These are phyloP conservation scores for Megacollybia platyphylla DNA, from an alignment of 1,284 basidiomycete species.

Conservation along the genomic window DNA sequence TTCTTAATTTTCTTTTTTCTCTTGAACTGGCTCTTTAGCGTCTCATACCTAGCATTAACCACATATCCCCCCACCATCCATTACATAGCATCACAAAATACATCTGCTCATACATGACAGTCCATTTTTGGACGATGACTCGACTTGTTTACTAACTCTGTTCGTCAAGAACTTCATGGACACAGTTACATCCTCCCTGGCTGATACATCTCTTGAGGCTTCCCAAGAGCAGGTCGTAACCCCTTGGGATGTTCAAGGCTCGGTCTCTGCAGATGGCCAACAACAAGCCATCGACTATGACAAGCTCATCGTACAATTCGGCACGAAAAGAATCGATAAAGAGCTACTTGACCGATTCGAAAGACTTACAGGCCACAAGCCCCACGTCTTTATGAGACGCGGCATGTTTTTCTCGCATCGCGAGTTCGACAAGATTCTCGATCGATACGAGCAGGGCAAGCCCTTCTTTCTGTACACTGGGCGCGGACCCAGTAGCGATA, in stretches of 20 bases:
- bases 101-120: too few species aligned
- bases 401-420: slow-evolving; percentile 98
- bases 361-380: slow-evolving; percentile 77
- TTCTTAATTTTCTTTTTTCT: too few species aligned
- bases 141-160: neutral
- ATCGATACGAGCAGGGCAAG: slow-evolving; percentile 93
- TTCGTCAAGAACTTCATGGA: neutral
- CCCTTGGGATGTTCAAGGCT: slow-evolving; percentile 97
- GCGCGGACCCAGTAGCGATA: slow-evolving; percentile 90
- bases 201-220: neutral
- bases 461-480: slow-evolving; percentile 99
- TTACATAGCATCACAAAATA: too few species aligned
- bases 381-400: slow-evolving; percentile 85
- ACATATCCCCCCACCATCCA: too few species aligned
- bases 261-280: slow-evolving; percentile 80
- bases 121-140: neutral
- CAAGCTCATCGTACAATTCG: slow-evolving; percentile 91
- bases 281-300: slow-evolving; percentile 93
- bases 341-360: slow-evolving; percentile 86
- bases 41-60: too few species aligned
- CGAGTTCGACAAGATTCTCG: slow-evolving; percentile 88
- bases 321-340: slow-evolving; percentile 73
- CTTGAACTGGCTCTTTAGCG: too few species aligned
- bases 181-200: neutral
- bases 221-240: slow-evolving; percentile 76